Evolutionary conservation across 805 yeast species (phyloP).

Genomic region (Ascoidea tarda): DNA sequence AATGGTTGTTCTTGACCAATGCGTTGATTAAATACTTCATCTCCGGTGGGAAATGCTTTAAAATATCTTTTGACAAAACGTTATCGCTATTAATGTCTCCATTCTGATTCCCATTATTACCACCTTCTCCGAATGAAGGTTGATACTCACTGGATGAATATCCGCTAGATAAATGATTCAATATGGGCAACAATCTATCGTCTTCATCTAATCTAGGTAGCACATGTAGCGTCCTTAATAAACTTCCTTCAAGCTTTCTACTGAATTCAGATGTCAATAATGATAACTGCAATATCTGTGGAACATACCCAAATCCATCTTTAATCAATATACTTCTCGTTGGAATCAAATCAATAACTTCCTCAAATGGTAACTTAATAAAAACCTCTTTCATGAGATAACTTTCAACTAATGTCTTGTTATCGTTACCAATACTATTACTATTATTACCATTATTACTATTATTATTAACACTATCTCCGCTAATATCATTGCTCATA

Average conservation of each 20-base stretch:
- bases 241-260: constrained; percentile 30
- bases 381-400: constrained; percentile 49
- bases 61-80: constrained; percentile 38
- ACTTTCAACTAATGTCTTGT: constrained; percentile 14
- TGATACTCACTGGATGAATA: constrained; percentile 41
- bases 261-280: constrained; percentile 43
- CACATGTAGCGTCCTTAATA: constrained; percentile 59
- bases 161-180: constrained; percentile 65
- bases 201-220: constrained; percentile 84
- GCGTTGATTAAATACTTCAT: constrained; percentile 51
- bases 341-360: constrained; percentile 64
- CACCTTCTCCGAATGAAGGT: constrained; percentile 14
- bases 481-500: no score
- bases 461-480: no score
- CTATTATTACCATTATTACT: no score
- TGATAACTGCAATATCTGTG: constrained; percentile 58
- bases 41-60: constrained; percentile 72
- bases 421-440: constrained; percentile 4
- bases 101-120: constrained; percentile 22
- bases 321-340: constrained; percentile 54
- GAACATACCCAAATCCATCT: constrained; percentile 72
- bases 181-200: constrained; percentile 73
- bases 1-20: constrained; percentile 49
- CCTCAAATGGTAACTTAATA: constrained; percentile 80
- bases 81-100: constrained; percentile 47